Conservation (phyloP, 306 rosid species). For the Prosopis cineraria region DNA sequence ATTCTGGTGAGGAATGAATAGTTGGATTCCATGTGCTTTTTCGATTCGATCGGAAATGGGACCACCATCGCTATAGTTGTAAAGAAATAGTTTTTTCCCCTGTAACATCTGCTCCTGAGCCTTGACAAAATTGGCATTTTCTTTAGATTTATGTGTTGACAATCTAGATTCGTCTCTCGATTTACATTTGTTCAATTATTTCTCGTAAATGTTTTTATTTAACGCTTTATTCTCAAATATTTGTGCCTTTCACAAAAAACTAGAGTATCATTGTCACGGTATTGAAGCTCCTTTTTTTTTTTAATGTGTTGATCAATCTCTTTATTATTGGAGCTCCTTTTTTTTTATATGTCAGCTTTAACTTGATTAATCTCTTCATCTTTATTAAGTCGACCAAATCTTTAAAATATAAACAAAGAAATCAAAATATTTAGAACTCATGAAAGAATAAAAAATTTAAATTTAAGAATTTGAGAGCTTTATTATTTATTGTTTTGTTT, state of each 20-base stretch:
- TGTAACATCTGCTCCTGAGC: not conserved
- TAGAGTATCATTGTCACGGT: no score
- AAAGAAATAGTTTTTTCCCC: not conserved
- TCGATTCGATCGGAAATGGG: not conserved
- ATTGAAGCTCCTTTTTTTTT: no score
- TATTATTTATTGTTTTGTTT: no score
- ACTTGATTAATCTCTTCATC: no score
- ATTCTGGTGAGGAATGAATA: not conserved
- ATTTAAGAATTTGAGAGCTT: no score
- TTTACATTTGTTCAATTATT: not conserved
- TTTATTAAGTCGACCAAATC: no score
- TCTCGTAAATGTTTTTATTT: not conserved
- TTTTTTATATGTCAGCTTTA: no score
- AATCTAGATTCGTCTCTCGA: not conserved
- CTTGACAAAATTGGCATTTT: not conserved
- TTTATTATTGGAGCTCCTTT: no score
- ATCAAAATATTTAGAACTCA: no score
- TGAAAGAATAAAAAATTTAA: no score
- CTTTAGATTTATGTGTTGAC: not conserved
- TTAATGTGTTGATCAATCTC: no score
- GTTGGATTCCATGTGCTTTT: not conserved
- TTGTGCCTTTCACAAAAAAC: not conserved
- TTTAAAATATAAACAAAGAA: no score
- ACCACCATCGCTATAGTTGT: not conserved
- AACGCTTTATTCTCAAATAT: not conserved